Percentiles rank a stretch among this genome's conserved stretches.
These are phyloP conservation scores for Aspergillus piperis DNA, from an alignment of 2,329 filamentous ascomycete genomes.

Conservation along the genomic window DNA sequence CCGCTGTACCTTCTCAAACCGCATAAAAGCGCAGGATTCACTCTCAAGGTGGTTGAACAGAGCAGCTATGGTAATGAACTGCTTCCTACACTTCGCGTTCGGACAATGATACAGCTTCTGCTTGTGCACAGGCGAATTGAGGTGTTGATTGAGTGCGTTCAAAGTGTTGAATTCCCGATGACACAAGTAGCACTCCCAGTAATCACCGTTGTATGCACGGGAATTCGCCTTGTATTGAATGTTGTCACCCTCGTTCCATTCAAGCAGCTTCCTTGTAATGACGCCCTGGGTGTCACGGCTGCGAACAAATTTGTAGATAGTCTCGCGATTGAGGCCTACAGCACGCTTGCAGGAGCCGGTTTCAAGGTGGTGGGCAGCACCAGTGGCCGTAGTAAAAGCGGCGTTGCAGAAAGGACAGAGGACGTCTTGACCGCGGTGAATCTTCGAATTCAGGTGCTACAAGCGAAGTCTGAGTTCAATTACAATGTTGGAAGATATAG, in stretches of 20 bases:
- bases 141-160: conserved; percentile 52
- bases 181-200: conserved; percentile 60
- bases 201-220: conserved; percentile 48
- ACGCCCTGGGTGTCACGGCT: conserved; percentile 49
- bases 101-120: conserved; percentile 50
- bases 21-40: conserved; percentile 43
- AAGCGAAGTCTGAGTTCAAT: background rate
- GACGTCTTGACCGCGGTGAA: conserved; percentile 50
- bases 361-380: conserved; percentile 60
- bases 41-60: conserved; percentile 52
- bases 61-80: conserved; percentile 44
- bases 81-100: conserved; percentile 37
- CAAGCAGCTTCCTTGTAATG: conserved; percentile 57
- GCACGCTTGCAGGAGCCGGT: conserved; percentile 54
- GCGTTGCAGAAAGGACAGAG: conserved; percentile 59
- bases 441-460: conserved; percentile 58
- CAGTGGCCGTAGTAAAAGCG: conserved; percentile 53
- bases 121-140: conserved; percentile 56
- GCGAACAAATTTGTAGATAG: conserved; percentile 50
- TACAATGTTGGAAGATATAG: background rate
- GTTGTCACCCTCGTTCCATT: conserved; percentile 41
- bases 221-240: conserved; percentile 41
- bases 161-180: conserved; percentile 43
- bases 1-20: conserved; percentile 45
- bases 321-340: conserved; percentile 49